Evolutionary conservation across 2,329 filamentous ascomycete genomes (phyloP).

Genomic region (Microcyclospora pomicola): DNA sequence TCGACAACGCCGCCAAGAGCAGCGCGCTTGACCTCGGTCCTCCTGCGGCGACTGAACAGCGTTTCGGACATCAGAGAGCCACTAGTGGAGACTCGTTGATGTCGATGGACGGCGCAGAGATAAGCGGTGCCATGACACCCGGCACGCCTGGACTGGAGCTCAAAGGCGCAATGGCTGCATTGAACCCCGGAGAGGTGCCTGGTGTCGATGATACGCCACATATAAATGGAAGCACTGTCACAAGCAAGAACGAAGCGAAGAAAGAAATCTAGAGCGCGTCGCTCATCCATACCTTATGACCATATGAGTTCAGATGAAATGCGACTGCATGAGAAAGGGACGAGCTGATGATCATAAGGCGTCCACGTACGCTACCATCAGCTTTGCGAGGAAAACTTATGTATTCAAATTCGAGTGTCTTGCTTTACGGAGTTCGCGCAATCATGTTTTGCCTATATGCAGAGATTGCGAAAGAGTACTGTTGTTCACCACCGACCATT

Average conservation of each 20-base stretch:
- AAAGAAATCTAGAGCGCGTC: not conserved
- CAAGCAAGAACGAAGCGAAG: not conserved
- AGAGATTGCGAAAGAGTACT: no score
- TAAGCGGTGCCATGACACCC: not conserved
- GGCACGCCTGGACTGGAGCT: conserved; percentile 4
- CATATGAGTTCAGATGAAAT: no score
- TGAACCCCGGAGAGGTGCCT: not conserved
- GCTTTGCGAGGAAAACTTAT: no score
- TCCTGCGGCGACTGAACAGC: conserved; percentile 6
- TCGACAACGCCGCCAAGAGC: conserved; percentile 6
- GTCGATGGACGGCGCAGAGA: not conserved
- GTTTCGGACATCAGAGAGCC: not conserved
- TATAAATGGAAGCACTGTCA: not conserved
- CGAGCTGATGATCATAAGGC: no score
- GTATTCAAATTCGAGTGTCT: no score
- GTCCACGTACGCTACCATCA: no score
- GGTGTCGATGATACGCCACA: not conserved
- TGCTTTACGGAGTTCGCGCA: no score
- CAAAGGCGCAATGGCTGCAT: conserved; percentile 2
- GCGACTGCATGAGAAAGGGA: no score
- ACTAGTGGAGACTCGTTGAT: not conserved
- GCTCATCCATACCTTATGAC: no score
- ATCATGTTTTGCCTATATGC: no score
- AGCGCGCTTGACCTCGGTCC: conserved; percentile 20
- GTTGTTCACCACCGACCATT: no score